Evolutionary conservation across 2,329 filamentous ascomycete species (phyloP).

Genomic region (Paramyrothecium roridum): DNA sequence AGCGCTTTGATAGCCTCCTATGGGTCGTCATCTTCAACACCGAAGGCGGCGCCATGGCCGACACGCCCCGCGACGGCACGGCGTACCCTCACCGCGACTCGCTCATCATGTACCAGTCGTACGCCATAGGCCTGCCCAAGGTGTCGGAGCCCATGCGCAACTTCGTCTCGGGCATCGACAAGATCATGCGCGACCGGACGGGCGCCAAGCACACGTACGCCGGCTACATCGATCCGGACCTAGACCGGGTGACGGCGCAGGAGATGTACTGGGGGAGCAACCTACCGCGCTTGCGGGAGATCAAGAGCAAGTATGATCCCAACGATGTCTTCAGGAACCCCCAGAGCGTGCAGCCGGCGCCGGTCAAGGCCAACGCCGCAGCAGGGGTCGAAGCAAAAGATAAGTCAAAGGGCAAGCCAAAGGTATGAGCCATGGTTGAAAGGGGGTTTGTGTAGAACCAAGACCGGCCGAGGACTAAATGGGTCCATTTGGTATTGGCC

Average conservation of each 20-base stretch:
- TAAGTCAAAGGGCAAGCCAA: too few relatives aligned
- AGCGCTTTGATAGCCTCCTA: conserved; percentile 39
- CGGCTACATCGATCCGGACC: conserved; percentile 32
- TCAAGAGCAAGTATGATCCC: conserved; percentile 53
- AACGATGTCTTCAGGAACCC: conserved; percentile 56
- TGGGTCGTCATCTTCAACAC: conserved; percentile 65
- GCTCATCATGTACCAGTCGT: conserved; percentile 61
- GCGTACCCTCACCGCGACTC: conserved; percentile 64
- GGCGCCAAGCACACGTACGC: conserved; percentile 50
- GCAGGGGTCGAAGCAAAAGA: too few relatives aligned
- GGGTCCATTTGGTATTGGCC: too few relatives aligned
- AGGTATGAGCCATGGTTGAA: too few relatives aligned
- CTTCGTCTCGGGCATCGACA: conserved; percentile 52
- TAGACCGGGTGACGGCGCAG: conserved; percentile 40
- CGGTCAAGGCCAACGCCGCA: too few relatives aligned
- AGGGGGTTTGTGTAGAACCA: too few relatives aligned
- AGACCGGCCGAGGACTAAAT: too few relatives aligned
- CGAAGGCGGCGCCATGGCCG: conserved; percentile 56
- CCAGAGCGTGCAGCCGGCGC: conserved; percentile 44
- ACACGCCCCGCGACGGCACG: conserved; percentile 52
- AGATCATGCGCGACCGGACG: conserved; percentile 32
- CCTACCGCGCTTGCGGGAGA: conserved; percentile 37
- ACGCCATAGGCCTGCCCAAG: conserved; percentile 47
- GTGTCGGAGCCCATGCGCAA: conserved; percentile 41
- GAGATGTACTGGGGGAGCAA: conserved; percentile 54